Base-by-base conservation (phyloP, 2,329 filamentous ascomycete genomes). In the Exophiala dermatitidis region DNA sequence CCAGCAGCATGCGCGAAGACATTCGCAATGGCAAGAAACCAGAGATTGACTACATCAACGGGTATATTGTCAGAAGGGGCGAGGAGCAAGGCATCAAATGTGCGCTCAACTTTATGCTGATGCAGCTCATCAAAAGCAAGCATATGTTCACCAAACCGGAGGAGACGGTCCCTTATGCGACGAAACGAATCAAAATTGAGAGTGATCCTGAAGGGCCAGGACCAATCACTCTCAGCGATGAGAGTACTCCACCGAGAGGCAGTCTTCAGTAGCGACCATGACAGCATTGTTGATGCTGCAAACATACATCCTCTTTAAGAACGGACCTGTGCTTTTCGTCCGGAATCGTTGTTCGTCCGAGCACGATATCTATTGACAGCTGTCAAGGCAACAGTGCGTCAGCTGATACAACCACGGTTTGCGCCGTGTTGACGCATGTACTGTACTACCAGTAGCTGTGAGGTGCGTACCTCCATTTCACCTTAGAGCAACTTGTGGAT, bases 31-130 rank as follows among this genome's bases (percentile, higher is more conserved):
- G 86, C 1, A 71, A 72, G 56, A 71, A 75, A 53, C 89, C 88
- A 0, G 89, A 95, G 63, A 80, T 96, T 38, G 81, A 90, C 43
- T 95, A 85, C 64, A 79, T 91, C 61, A 96, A 94, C 67, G 91
- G 90, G 0, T 98, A 91, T 71, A 85, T 98, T 55, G 77, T 94
- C 32, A 77, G 74, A 47, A 79, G 85, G 38, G 93, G 86, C 0
- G 77, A 80, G 62, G 80, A 87, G 66, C 64, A 90, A 56, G 87
- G 88, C 1, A 74, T 95, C n/a, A 74, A 80, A 47, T 83, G 83
- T 63, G 80, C 82, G 7, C 74, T 84, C 57, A 93, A 95, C 66
- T 83, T 84, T 62, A 78, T 87, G 74, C 73, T 94, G 40, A 73
- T 85, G 67, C 75, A 83, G 49, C 71, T 90, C 71, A 83, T 96